These are phyloP conservation scores for Alternaria arbusti DNA, from an alignment of 2,329 filamentous ascomycete species.

Conservation along the genomic window DNA sequence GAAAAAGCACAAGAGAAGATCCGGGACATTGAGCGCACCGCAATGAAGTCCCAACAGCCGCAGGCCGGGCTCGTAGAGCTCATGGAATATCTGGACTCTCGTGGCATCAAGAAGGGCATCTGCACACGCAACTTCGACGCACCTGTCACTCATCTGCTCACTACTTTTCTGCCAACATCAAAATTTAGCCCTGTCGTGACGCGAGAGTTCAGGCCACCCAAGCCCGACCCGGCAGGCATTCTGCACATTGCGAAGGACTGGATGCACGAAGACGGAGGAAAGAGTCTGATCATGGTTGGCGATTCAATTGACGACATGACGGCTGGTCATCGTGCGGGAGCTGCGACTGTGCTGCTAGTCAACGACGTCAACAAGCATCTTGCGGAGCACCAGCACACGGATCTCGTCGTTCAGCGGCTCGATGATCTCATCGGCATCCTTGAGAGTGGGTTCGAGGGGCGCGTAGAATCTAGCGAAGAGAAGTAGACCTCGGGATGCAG, in stretches of 20 bases:
- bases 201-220: slow-evolving; percentile 80
- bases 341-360: slow-evolving; percentile 85
- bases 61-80: slow-evolving; percentile 79
- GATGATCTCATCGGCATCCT: slow-evolving; percentile 80
- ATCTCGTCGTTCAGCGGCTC: slow-evolving; percentile 70
- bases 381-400: slow-evolving; percentile 75
- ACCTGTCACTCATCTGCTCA: slow-evolving; percentile 76
- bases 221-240: slow-evolving; percentile 87
- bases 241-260: slow-evolving; percentile 81
- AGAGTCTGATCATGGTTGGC: slow-evolving; percentile 60
- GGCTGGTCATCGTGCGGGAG: slow-evolving; percentile 80
- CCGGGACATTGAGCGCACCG: slow-evolving; percentile 77
- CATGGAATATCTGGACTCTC: slow-evolving; percentile 80
- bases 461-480: slow-evolving; percentile 35
- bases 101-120: slow-evolving; percentile 76
- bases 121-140: slow-evolving; percentile 90
- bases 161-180: slow-evolving; percentile 72
- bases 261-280: slow-evolving; percentile 58
- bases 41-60: slow-evolving; percentile 80
- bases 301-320: slow-evolving; percentile 90
- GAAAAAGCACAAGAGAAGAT: slow-evolving; percentile 74
- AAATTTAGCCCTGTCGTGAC: slow-evolving; percentile 82
- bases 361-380: slow-evolving; percentile 81
- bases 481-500: slow-evolving; percentile 37
- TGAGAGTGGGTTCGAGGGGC: slow-evolving; percentile 74